Evolutionary conservation across 73 alveolate species (phyloP), one percentile per base, ranked within the genome.

Genomic region (Stentor coeruleus): DNA sequence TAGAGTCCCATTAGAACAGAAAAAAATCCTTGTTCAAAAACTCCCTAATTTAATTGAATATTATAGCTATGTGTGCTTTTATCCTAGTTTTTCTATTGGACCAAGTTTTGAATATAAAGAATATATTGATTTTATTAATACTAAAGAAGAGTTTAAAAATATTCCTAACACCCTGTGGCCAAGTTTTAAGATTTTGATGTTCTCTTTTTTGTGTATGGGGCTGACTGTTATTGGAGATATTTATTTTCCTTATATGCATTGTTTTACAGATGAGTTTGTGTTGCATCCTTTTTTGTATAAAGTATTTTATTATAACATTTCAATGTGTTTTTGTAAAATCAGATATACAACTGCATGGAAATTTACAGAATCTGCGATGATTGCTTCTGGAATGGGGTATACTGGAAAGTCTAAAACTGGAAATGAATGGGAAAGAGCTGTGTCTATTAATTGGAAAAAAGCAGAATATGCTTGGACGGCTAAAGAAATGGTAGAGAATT

Each of bases 41-140:
- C 39, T 84, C 76, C 99, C 99, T 0, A 84, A 87, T 37, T 72
- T 90, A 14, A 76, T 96, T 36, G 96, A 93, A 76, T 83, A 87
- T 35, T 74, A 87, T 33, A 81, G 94, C 38, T 97, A 84, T 85
- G 88, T 94, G 6, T 90, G 86, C 89, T 94, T 93, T 89, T 87
- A 89, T 81, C 88, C 95, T 66, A 95, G 97, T 0, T 83, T 94
- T 57, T 59, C 93, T n/a, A 85, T 88, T 11, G 99, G 99, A 37
- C 99, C 99, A 0, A 81, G 92, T 82, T 87, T 90, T 84, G 99
- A 97, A 60, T 97, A 81, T 87, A 86, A 88, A 59, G 99, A 97
- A 84, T 95, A 84, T 79, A 87, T 85, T 3, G 84, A 83, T 38
- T 95, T 89, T 81, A 85, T 97, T 40, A 83, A 84, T 31, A 84